Percentiles rank a stretch among this genome's conserved stretches.
Conservation (phyloP, 108 stramenopile genomes). For the Cyclotella baltica region DNA sequence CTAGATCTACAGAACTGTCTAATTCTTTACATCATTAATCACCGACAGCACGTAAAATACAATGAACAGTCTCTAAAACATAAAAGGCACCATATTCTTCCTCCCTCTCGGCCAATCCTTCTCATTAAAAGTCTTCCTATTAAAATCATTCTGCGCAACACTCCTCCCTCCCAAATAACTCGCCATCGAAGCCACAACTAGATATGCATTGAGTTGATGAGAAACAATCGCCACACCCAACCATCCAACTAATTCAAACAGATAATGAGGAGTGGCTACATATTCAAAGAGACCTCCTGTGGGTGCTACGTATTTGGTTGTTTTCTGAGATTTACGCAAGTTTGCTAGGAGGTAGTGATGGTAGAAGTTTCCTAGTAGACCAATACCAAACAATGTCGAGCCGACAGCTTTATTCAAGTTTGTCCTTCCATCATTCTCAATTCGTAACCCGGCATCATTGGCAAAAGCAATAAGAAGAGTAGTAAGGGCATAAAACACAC, state of each 20-base stretch:
- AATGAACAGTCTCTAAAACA: constrained; percentile 51
- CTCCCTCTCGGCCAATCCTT: constrained; percentile 61
- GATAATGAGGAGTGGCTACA: constrained; percentile 72
- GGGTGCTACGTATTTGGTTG: constrained; percentile 61
- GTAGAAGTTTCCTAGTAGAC: constrained; percentile 69
- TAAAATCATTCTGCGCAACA: constrained; percentile 65
- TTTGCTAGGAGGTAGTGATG: constrained; percentile 69
- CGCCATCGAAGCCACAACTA: constrained; percentile 52
- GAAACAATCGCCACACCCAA: constrained; percentile 64
- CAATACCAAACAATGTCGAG: constrained; percentile 49
- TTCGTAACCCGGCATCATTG: not conserved
- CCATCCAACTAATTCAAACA: constrained; percentile 76
- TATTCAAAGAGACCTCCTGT: constrained; percentile 65
- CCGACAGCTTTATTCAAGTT: constrained; percentile 12
- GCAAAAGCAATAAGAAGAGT: constrained; percentile 45
- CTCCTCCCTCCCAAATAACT: constrained; percentile 63
- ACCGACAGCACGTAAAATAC: too few relatives aligned
- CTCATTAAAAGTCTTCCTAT: constrained; percentile 54
- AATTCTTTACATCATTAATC: too few relatives aligned
- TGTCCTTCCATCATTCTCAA: not conserved
- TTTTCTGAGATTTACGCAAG: constrained; percentile 38
- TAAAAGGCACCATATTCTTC: constrained; percentile 66
- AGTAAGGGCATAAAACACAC: constrained; percentile 54
- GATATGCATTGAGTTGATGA: constrained; percentile 49
- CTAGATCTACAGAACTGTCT: too few relatives aligned